Conservation (phyloP, 129 eudicot species). For the Centrapalus pauciflorus region DNA sequence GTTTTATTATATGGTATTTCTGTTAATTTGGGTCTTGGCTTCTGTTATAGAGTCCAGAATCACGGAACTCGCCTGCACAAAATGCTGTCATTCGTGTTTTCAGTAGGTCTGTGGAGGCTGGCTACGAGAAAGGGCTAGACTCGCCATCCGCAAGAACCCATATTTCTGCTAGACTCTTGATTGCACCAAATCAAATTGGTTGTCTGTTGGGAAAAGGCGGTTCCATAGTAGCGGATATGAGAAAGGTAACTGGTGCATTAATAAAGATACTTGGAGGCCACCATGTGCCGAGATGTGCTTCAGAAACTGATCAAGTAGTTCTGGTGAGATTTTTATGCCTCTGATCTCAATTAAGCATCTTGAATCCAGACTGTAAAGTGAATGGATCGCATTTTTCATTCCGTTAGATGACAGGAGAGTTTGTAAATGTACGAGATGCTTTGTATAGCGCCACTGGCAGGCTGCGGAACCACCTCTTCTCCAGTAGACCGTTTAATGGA, state of each 20-base stretch:
- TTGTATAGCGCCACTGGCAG: slow-evolving; percentile 48
- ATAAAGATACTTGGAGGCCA: slow-evolving; percentile 46
- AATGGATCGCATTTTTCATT: not conserved
- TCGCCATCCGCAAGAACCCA: slow-evolving; percentile 31
- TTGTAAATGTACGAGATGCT: slow-evolving; percentile 60
- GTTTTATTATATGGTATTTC: not conserved
- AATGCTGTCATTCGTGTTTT: slow-evolving; percentile 60
- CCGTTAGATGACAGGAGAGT: slow-evolving; percentile 63
- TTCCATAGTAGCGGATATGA: slow-evolving; percentile 59
- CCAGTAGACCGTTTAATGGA: slow-evolving; percentile 29
- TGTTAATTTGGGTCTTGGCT: slow-evolving; percentile 11
- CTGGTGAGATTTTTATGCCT: slow-evolving; percentile 43
- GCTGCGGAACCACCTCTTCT: slow-evolving; percentile 43
- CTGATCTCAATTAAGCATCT: not conserved
- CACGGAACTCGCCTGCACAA: slow-evolving; percentile 69
- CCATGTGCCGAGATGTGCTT: slow-evolving; percentile 48
- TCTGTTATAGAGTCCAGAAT: slow-evolving; percentile 49
- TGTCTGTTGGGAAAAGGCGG: slow-evolving; percentile 88
- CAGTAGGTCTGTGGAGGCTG: slow-evolving; percentile 40
- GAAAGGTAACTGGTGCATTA: slow-evolving; percentile 66
- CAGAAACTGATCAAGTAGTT: slow-evolving; percentile 58
- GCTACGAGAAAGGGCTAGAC: slow-evolving; percentile 39
- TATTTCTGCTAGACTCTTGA: slow-evolving; percentile 48
- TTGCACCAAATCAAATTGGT: slow-evolving; percentile 53
- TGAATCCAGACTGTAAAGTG: not conserved